Percentiles rank a stretch among this genome's conserved stretches.
Conservation (phyloP, 345 rosid species). For the Microcos paniculata region DNA sequence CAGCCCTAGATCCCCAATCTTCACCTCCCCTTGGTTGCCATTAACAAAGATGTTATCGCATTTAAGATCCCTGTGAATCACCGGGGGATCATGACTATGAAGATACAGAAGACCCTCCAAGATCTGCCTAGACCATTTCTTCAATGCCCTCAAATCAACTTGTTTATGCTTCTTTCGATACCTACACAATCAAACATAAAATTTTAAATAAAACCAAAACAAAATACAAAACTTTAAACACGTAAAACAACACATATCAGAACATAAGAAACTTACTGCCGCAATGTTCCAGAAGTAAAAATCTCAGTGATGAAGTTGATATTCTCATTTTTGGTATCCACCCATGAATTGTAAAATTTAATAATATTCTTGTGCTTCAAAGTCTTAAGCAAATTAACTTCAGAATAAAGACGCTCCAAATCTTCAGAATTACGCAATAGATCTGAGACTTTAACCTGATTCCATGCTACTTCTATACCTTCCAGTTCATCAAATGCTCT, state of each 20-base stretch:
- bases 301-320: slow-evolving; percentile 94
- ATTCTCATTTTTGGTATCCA: slow-evolving; percentile 68
- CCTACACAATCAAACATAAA: slow-evolving; percentile 38
- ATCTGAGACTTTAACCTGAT: slow-evolving; percentile 76
- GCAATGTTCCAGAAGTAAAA: slow-evolving; percentile 89
- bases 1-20: slow-evolving; percentile 92
- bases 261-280: slow-evolving; percentile 55
- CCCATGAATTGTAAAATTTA: slow-evolving; percentile 83
- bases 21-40: slow-evolving; percentile 95
- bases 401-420: slow-evolving; percentile 83
- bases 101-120: slow-evolving; percentile 83
- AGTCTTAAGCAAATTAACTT: slow-evolving; percentile 87
- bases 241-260: not conserved
- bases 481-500: slow-evolving; percentile 88
- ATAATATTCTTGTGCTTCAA: slow-evolving; percentile 91
- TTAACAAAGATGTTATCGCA: slow-evolving; percentile 95
- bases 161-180: slow-evolving; percentile 87
- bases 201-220: not conserved
- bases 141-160: slow-evolving; percentile 82
- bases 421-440: slow-evolving; percentile 67
- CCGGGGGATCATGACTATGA: slow-evolving; percentile 89
- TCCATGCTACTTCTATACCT: slow-evolving; percentile 99
- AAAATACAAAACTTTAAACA: not conserved
- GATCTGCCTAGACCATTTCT: slow-evolving; percentile 95
- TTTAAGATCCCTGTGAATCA: slow-evolving; percentile 93